Conservation (phyloP, 345 rosid genomes). For the Diplotaxis tenuifolia region DNA sequence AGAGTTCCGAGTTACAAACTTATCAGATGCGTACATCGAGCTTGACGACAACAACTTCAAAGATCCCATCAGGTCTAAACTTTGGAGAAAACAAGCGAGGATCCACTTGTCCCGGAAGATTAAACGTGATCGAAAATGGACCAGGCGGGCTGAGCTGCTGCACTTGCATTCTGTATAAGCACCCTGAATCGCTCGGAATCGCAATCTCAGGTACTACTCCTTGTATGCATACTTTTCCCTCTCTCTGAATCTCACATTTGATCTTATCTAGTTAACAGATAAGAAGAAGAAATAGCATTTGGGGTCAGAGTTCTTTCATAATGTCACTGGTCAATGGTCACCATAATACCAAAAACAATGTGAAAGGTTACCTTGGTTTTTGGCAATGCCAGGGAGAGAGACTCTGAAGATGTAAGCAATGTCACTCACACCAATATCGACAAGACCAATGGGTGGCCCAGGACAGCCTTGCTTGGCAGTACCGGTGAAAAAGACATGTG, state of each 20-base stretch:
- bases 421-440: slow-evolving; percentile 67
- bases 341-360: background rate
- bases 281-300: slow-evolving; percentile 1
- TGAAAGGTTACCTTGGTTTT: slow-evolving; percentile 48
- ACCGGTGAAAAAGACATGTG: slow-evolving; percentile 44
- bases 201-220: slow-evolving; percentile 48
- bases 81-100: slow-evolving; percentile 52
- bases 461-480: slow-evolving; percentile 51
- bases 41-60: slow-evolving; percentile 67
- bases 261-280: slow-evolving; percentile 44
- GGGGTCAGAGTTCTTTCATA: background rate
- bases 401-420: slow-evolving; percentile 66
- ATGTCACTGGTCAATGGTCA: background rate
- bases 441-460: slow-evolving; percentile 61
- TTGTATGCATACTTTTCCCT: slow-evolving; percentile 58
- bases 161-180: slow-evolving; percentile 44
- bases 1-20: too few relatives aligned
- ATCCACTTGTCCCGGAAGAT: slow-evolving; percentile 78
- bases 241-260: slow-evolving; percentile 49
- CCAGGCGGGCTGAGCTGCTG: slow-evolving; percentile 55
- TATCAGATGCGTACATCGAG: slow-evolving; percentile 14
- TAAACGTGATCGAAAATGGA: slow-evolving; percentile 58
- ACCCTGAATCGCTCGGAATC: slow-evolving; percentile 33
- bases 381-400: slow-evolving; percentile 60
- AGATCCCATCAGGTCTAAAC: slow-evolving; percentile 55